These are phyloP conservation scores for Amoeboaphelidium protococcarum DNA, from an alignment of 371 early-diverging fungal species.

Conservation along the genomic window DNA sequence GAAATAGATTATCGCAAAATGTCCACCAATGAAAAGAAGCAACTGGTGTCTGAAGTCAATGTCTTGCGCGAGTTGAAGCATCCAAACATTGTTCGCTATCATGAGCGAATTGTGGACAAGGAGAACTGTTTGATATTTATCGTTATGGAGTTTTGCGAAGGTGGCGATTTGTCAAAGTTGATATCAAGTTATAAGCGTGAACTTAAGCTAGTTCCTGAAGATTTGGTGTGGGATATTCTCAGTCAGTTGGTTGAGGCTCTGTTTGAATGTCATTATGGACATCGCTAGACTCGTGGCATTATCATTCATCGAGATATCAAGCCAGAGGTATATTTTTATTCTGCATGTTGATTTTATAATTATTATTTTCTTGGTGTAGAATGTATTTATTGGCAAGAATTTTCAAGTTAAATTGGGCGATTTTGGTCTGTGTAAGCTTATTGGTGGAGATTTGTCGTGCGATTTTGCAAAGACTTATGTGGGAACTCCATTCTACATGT, in stretches of 20 bases:
- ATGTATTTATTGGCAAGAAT: too few species aligned
- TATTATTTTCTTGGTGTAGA: too few species aligned
- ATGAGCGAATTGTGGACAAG: slow-evolving; percentile 30
- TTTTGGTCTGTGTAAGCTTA: slow-evolving; percentile 31
- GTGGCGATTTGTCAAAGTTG: slow-evolving; percentile 14
- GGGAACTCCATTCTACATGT: background rate
- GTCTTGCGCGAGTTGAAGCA: slow-evolving; percentile 35
- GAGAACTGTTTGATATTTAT: slow-evolving; percentile 31
- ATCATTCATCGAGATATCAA: too few species aligned
- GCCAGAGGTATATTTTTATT: too few species aligned
- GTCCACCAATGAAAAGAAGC: slow-evolving; percentile 28
- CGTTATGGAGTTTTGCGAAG: slow-evolving; percentile 30
- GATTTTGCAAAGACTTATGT: slow-evolving; percentile 30
- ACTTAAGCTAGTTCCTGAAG: slow-evolving; percentile 17
- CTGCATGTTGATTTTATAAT: too few species aligned
- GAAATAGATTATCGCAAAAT: slow-evolving; percentile 43
- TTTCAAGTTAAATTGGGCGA: slow-evolving; percentile 40
- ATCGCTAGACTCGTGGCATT: too few species aligned
- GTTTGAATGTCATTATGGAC: slow-evolving; percentile 30
- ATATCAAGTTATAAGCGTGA: slow-evolving; percentile 9
- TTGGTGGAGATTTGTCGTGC: slow-evolving; percentile 19
- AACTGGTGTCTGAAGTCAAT: slow-evolving; percentile 41
- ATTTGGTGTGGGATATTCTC: slow-evolving; percentile 25
- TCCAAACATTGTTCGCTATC: slow-evolving; percentile 39
- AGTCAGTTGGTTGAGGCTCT: slow-evolving; percentile 28